Evolutionary conservation across 805 yeast genomes (phyloP).

Genomic region (Yarrowia porcina): DNA sequence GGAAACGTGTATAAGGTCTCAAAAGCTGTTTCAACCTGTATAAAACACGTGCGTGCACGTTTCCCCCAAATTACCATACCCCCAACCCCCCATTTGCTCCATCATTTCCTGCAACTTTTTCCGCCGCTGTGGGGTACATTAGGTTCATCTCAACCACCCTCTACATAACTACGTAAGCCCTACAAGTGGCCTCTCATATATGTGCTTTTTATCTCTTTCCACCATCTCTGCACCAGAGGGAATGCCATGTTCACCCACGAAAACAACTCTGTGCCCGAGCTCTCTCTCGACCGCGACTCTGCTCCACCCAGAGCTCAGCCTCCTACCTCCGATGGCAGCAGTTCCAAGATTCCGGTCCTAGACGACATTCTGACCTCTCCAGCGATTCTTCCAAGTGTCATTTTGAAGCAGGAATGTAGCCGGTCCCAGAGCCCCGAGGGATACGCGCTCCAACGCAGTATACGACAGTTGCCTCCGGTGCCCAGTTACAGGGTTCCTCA

Average conservation of each 20-base stretch:
- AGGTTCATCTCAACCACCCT: constrained; percentile 19
- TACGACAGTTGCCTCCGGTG: background rate
- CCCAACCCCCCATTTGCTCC: no score
- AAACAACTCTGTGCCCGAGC: constrained; percentile 22
- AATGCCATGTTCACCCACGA: constrained; percentile 23
- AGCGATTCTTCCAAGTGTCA: constrained; percentile 13
- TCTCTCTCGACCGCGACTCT: constrained; percentile 4
- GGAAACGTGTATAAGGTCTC: background rate
- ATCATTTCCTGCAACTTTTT: constrained; percentile 14
- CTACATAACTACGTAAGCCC: constrained; percentile 16
- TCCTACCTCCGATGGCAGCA: background rate
- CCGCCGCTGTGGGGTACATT: constrained; percentile 26
- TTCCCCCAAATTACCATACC: no score
- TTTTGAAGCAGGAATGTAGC: constrained; percentile 21
- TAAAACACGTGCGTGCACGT: no score
- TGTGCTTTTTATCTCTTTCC: constrained; percentile 15
- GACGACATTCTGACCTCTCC: constrained; percentile 11
- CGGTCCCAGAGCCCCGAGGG: constrained; percentile 26
- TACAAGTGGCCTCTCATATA: background rate
- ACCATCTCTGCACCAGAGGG: background rate
- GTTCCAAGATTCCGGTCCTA: background rate
- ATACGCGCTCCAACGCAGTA: constrained; percentile 6
- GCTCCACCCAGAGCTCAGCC: background rate
- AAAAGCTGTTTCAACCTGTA: no score
- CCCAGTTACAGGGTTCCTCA: background rate